phyloP scores from a whole-genome alignment of 108 stramenopile genomes.

The Nitzschia putrida region DNA sequence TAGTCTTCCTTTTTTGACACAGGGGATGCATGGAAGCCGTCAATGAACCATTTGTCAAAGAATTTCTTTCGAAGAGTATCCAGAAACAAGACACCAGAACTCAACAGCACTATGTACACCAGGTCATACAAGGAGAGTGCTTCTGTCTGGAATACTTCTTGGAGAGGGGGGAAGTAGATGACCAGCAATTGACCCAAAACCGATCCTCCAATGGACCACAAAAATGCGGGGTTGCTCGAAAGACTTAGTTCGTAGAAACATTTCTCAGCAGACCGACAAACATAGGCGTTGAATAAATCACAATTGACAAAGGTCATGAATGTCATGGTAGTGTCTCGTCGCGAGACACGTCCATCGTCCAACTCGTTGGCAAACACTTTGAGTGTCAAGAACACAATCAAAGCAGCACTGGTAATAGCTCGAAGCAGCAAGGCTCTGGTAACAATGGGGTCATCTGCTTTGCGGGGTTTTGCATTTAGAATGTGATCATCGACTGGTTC shows the following conservation, averaged over 20 bases:
- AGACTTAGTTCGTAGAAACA: constrained; percentile 81
- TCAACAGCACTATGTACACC: constrained; percentile 65
- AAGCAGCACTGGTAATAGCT: constrained; percentile 81
- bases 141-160: constrained; percentile 93
- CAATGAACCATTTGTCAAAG: constrained; percentile 70
- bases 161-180: constrained; percentile 89
- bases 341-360: constrained; percentile 76
- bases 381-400: constrained; percentile 88
- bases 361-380: constrained; percentile 86
- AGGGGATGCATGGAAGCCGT: constrained; percentile 51
- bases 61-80: constrained; percentile 92
- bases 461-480: constrained; percentile 85
- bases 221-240: constrained; percentile 84
- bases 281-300: constrained; percentile 95
- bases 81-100: constrained; percentile 80
- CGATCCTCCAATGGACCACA: constrained; percentile 83
- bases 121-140: constrained; percentile 81
- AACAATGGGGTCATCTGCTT: constrained; percentile 86
- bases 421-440: constrained; percentile 81
- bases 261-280: constrained; percentile 82
- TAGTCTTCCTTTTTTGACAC: constrained; percentile 37
- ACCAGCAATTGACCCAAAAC: constrained; percentile 89
- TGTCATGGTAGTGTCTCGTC: constrained; percentile 96
- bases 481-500: constrained; percentile 88
- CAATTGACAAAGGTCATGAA: constrained; percentile 97